Evolutionary conservation across 768 basidiomycete species (phyloP).

Genomic region (Leccinum arenicola): DNA sequence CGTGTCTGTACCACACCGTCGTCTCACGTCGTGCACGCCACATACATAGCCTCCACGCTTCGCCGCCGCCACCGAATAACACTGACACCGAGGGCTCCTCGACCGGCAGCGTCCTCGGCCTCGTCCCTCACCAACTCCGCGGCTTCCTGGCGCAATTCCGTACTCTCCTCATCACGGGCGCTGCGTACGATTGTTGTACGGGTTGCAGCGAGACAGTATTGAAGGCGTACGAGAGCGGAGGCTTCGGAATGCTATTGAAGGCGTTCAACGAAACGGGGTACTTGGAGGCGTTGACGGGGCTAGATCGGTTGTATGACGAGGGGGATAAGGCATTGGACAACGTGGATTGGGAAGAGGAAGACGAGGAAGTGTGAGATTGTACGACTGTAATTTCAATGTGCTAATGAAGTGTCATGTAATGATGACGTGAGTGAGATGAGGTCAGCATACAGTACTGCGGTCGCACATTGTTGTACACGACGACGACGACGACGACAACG

Average conservation of each 20-base stretch:
- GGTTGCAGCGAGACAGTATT: constrained; percentile 86
- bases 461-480: neutral
- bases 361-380: neutral
- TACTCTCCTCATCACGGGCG: constrained; percentile 79
- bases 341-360: constrained; percentile 77
- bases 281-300: constrained; percentile 71
- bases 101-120: constrained; percentile 63
- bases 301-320: constrained; percentile 75
- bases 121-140: constrained; percentile 92
- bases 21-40: neutral
- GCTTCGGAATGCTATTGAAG: constrained; percentile 73
- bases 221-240: constrained; percentile 75
- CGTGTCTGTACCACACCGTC: neutral
- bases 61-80: constrained; percentile 56
- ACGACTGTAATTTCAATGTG: neutral
- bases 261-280: constrained; percentile 83
- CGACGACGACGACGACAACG: constrained; percentile 9
- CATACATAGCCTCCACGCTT: constrained; percentile 51
- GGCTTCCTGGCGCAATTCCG: constrained; percentile 88
- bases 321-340: constrained; percentile 68
- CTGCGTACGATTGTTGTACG: constrained; percentile 84
- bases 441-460: constrained; percentile 6
- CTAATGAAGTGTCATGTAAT: neutral
- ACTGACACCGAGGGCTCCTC: constrained; percentile 9
- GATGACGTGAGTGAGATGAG: neutral